phyloP scores from a whole-genome alignment of 2,329 filamentous ascomycete genomes.

The Penicillium sp. region DNA sequence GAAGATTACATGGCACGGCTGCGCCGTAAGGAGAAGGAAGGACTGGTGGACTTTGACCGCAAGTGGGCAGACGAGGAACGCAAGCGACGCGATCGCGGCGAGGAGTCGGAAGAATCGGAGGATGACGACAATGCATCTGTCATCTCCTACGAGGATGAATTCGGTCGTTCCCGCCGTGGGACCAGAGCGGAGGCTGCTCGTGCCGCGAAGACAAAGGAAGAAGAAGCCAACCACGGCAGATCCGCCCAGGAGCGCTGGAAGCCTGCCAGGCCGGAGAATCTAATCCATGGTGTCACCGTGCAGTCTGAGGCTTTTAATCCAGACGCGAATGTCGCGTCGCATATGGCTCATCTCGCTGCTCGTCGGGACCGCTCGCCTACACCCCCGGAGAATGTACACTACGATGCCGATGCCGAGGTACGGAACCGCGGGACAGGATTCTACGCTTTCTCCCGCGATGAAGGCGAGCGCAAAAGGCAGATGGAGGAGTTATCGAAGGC shows the following conservation, averaged over 20 bases:
- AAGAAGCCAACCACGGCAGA: slow-evolving; percentile 21
- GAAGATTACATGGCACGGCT: slow-evolving; percentile 54
- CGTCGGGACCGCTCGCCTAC: slow-evolving; percentile 77
- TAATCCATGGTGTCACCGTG: slow-evolving; percentile 84
- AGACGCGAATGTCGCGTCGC: slow-evolving; percentile 58
- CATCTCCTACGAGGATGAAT: slow-evolving; percentile 90
- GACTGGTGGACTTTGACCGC: slow-evolving; percentile 86
- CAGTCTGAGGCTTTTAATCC: slow-evolving; percentile 81
- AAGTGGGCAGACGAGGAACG: slow-evolving; percentile 79
- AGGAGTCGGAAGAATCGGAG: slow-evolving; percentile 40
- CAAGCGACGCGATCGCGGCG: slow-evolving; percentile 32
- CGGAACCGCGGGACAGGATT: slow-evolving; percentile 87
- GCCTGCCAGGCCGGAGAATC: slow-evolving; percentile 58
- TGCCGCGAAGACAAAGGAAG: slow-evolving; percentile 55
- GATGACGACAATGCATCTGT: slow-evolving; percentile 56
- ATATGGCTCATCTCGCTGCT: slow-evolving; percentile 75
- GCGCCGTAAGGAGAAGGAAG: slow-evolving; percentile 53
- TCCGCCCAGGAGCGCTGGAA: slow-evolving; percentile 31
- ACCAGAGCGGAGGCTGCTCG: slow-evolving; percentile 66
- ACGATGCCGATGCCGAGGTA: slow-evolving; percentile 80
- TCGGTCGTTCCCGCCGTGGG: slow-evolving; percentile 74
- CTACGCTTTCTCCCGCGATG: slow-evolving; percentile 80
- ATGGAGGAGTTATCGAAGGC: slow-evolving; percentile 72
- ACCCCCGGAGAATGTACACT: slow-evolving; percentile 76
- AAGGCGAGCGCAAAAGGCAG: slow-evolving; percentile 63